phyloP scores from a whole-genome alignment of 345 rosid species.

The Erodium maritimum region DNA sequence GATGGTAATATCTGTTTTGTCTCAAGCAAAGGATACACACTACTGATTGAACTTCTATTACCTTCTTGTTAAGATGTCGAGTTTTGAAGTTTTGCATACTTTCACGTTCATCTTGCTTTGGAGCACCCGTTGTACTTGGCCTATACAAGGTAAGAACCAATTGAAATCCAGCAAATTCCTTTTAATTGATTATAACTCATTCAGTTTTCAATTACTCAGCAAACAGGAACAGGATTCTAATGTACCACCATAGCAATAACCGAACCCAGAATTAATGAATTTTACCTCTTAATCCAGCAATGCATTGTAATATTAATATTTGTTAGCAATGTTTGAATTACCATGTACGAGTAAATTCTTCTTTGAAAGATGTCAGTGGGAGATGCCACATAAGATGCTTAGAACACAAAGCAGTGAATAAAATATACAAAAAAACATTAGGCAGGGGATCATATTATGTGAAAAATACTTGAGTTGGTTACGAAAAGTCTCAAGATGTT shows the following conservation, averaged over 20 bases:
- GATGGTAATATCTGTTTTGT: neutral
- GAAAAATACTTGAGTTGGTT: neutral
- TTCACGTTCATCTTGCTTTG: constrained; percentile 27
- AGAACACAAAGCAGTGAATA: no score
- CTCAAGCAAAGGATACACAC: constrained; percentile 9
- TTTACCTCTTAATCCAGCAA: neutral
- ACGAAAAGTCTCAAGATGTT: neutral
- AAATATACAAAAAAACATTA: no score
- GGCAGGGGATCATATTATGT: neutral
- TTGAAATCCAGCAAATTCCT: neutral
- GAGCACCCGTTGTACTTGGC: constrained; percentile 8
- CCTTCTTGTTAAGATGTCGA: constrained; percentile 64
- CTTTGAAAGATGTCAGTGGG: neutral
- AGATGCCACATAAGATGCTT: no score
- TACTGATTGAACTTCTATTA: constrained; percentile 11
- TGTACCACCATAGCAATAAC: neutral
- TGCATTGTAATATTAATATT: no score
- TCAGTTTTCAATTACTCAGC: neutral
- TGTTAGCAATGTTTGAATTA: neutral
- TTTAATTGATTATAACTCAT: neutral
- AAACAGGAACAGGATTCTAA: neutral
- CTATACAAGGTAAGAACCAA: neutral
- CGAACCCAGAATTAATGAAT: neutral
- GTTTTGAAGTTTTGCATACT: constrained; percentile 42
- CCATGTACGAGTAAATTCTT: neutral